These are phyloP conservation scores for Leishmania martiniquensis DNA, from an alignment of 208 protist genomes.

Conservation along the genomic window DNA sequence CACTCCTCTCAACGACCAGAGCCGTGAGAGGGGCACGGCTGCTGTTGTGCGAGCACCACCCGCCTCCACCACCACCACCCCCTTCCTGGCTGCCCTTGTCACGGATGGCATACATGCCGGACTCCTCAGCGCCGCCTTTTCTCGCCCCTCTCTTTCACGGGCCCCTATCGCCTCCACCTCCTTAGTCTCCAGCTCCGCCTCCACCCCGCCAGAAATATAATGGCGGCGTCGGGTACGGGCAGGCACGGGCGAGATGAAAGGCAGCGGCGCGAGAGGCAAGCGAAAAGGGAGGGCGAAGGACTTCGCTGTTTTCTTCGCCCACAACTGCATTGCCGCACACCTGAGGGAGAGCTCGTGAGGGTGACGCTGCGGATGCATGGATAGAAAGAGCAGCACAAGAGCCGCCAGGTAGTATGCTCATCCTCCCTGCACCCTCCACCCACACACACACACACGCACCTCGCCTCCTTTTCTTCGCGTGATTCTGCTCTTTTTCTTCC, in stretches of 20 bases:
- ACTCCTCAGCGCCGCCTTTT: too few relatives aligned
- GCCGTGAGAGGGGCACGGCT: background rate
- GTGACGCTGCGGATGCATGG: background rate
- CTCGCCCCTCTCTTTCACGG: background rate
- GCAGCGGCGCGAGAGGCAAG: background rate
- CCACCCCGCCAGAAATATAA: too few relatives aligned
- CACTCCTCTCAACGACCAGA: background rate
- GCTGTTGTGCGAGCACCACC: background rate
- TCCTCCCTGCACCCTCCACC: background rate
- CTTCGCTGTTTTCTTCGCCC: background rate
- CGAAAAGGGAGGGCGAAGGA: background rate
- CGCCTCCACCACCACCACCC: background rate
- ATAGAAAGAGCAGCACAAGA: background rate
- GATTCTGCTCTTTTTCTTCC: too few relatives aligned
- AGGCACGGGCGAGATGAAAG: background rate
- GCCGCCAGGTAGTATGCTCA: background rate
- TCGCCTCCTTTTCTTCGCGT: background rate
- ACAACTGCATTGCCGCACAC: too few relatives aligned
- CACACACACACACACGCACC: too few relatives aligned
- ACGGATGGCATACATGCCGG: too few relatives aligned
- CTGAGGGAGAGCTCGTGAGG: too few relatives aligned
- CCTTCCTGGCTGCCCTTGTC: background rate
- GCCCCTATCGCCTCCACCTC: too few relatives aligned
- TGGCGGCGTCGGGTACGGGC: too few relatives aligned
- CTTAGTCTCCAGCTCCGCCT: too few relatives aligned